Conservation (phyloP, 768 basidiomycete genomes). For the Filobasidium floriforme region DNA sequence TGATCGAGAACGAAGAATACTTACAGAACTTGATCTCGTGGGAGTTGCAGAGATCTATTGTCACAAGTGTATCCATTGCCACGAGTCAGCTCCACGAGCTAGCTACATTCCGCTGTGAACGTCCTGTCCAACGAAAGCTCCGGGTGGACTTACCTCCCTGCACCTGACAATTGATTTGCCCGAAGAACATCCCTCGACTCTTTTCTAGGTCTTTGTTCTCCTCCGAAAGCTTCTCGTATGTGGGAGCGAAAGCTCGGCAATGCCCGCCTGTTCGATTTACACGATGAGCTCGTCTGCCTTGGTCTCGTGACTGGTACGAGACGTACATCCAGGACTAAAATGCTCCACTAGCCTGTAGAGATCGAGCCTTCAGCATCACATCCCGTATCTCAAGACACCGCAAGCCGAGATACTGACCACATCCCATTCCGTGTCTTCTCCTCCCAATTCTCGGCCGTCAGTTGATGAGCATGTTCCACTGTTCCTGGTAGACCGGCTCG, state of each 20-base stretch:
- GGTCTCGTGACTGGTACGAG: not conserved
- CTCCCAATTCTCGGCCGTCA: slow-evolving; percentile 44
- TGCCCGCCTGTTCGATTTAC: slow-evolving; percentile 49
- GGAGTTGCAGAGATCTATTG: slow-evolving; percentile 67
- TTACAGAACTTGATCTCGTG: slow-evolving; percentile 58
- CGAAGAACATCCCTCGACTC: slow-evolving; percentile 55
- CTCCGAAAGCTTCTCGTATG: slow-evolving; percentile 61
- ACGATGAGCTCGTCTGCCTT: not conserved
- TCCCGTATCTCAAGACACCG: too few species aligned
- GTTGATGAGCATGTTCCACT: slow-evolving; percentile 27
- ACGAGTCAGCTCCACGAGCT: not conserved
- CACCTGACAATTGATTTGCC: slow-evolving; percentile 71
- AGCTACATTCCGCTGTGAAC: not conserved
- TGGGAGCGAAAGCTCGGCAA: slow-evolving; percentile 70
- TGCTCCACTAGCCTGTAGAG: slow-evolving; percentile 64
- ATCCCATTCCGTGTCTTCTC: slow-evolving; percentile 34
- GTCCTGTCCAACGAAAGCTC: not conserved
- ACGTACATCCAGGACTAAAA: slow-evolving; percentile 70
- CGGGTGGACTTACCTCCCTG: slow-evolving; percentile 68
- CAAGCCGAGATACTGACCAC: slow-evolving; percentile 36
- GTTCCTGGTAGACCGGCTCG: slow-evolving; percentile 10
- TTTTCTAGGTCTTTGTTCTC: slow-evolving; percentile 49
- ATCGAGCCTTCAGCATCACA: not conserved
- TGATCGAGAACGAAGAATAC: slow-evolving; percentile 9
- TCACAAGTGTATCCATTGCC: not conserved